phyloP scores from a whole-genome alignment of 2,329 filamentous ascomycete genomes.

The Nigrospora osmanthi region DNA sequence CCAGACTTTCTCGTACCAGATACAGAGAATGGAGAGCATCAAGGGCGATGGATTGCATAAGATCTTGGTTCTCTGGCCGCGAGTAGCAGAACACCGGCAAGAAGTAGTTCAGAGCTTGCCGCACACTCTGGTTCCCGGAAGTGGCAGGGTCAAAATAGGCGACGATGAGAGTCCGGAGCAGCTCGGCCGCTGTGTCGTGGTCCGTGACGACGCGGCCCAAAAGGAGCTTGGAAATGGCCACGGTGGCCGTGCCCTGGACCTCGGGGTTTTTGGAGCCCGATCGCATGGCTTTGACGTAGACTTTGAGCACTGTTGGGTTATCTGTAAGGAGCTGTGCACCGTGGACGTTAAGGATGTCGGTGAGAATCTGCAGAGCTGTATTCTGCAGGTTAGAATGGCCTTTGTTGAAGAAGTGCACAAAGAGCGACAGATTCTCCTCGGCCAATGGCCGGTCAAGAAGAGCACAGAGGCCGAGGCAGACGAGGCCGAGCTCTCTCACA shows the following conservation, averaged over 20 bases:
- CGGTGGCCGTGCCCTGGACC: constrained; percentile 74
- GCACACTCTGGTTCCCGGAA: constrained; percentile 68
- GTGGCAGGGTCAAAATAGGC: constrained; percentile 87
- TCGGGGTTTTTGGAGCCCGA: constrained; percentile 60
- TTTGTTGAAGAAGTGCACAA: constrained; percentile 93
- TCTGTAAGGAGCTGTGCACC: constrained; percentile 66
- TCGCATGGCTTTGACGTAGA: constrained; percentile 77
- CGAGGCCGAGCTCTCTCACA: constrained; percentile 80
- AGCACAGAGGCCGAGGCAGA: constrained; percentile 86
- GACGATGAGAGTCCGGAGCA: constrained; percentile 78
- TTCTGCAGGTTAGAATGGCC: constrained; percentile 86
- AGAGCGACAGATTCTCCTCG: constrained; percentile 83
- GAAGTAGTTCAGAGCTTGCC: constrained; percentile 88
- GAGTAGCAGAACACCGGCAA: constrained; percentile 91
- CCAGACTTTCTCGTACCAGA: constrained; percentile 62
- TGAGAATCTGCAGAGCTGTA: constrained; percentile 83
- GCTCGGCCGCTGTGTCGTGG: constrained; percentile 54
- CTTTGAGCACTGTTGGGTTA: constrained; percentile 67
- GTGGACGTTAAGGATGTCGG: constrained; percentile 86
- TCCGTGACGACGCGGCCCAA: constrained; percentile 73
- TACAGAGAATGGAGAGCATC: constrained; percentile 69
- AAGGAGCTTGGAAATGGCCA: constrained; percentile 78
- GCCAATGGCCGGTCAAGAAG: constrained; percentile 87
- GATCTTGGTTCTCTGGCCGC: constrained; percentile 69
- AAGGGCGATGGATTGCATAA: constrained; percentile 69